A percentile compares a stretch with the other conserved stretches of the same genome.
Evolutionary conservation across 306 rosid genomes (phyloP).

Genomic region (Inga leiocalycina): DNA sequence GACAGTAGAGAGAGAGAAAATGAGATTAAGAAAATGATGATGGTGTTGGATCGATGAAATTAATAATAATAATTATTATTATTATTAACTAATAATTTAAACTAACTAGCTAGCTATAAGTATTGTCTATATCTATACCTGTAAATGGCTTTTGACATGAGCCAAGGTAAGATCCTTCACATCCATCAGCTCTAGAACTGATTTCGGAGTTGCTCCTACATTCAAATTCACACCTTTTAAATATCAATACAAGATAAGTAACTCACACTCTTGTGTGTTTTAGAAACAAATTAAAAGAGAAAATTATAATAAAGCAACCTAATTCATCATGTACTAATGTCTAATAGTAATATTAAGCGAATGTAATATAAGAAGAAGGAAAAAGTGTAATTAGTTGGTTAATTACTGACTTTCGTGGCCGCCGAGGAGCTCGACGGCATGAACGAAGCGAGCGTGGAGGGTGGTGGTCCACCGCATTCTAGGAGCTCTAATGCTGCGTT

Average conservation of each 20-base stretch:
- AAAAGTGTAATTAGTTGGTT: neutral
- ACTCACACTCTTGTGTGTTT: neutral
- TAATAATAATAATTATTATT: no score
- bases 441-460: slow-evolving; percentile 84
- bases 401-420: slow-evolving; percentile 78
- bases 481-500: slow-evolving; percentile 90
- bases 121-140: slow-evolving; percentile 44
- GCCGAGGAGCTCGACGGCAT: slow-evolving; percentile 97
- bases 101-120: neutral
- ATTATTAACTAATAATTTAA: neutral
- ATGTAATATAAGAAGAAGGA: neutral
- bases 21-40: neutral
- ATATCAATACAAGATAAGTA: neutral
- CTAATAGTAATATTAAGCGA: neutral
- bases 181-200: slow-evolving; percentile 97
- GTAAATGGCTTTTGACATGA: slow-evolving; percentile 97
- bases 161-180: slow-evolving; percentile 96
- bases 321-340: neutral
- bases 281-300: neutral
- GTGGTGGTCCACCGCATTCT: slow-evolving; percentile 97
- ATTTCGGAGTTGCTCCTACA: slow-evolving; percentile 91
- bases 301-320: neutral
- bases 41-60: neutral
- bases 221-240: neutral
- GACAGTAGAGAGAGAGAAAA: slow-evolving; percentile 12